Evolutionary conservation across 2,329 filamentous ascomycete genomes (phyloP).

Genomic region (Phialemoniopsis sp.): DNA sequence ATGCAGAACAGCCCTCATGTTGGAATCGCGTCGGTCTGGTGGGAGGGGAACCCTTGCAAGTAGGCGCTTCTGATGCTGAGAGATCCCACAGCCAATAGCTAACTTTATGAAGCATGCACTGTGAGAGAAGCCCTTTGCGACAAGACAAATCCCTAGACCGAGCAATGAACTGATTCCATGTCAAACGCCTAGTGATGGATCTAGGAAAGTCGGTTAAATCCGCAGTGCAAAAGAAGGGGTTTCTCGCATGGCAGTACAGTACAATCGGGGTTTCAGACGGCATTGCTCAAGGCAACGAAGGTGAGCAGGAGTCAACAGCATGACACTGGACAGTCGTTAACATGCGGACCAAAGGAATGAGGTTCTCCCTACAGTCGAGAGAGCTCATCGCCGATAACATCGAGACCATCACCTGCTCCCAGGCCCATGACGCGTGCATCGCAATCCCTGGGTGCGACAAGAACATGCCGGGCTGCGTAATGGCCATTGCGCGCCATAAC

Average conservation of each 20-base stretch:
- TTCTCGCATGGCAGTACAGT: slow-evolving; percentile 96
- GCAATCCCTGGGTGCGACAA: slow-evolving; percentile 97
- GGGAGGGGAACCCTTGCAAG: slow-evolving; percentile 94
- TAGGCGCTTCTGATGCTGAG: no score
- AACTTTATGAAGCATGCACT: neutral
- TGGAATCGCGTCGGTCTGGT: slow-evolving; percentile 96
- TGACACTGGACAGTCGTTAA: no score
- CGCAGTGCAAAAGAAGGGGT: slow-evolving; percentile 60
- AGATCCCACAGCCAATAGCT: slow-evolving; percentile 18
- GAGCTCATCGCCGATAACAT: slow-evolving; percentile 96
- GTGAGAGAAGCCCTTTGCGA: neutral
- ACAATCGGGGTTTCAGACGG: slow-evolving; percentile 94
- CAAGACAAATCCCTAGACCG: neutral
- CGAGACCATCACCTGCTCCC: slow-evolving; percentile 95
- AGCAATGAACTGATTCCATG: slow-evolving; percentile 1
- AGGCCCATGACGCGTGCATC: slow-evolving; percentile 97
- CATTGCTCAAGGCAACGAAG: slow-evolving; percentile 86
- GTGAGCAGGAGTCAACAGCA: no score
- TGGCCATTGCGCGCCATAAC: slow-evolving; percentile 92
- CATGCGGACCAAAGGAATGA: slow-evolving; percentile 49
- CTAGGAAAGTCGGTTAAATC: slow-evolving; percentile 70
- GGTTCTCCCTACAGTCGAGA: slow-evolving; percentile 86
- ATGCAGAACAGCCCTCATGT: slow-evolving; percentile 88
- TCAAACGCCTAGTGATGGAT: slow-evolving; percentile 57
- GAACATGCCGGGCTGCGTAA: slow-evolving; percentile 95